phyloP scores from a whole-genome alignment of 306 rosid genomes.

The Vigna radiata region DNA sequence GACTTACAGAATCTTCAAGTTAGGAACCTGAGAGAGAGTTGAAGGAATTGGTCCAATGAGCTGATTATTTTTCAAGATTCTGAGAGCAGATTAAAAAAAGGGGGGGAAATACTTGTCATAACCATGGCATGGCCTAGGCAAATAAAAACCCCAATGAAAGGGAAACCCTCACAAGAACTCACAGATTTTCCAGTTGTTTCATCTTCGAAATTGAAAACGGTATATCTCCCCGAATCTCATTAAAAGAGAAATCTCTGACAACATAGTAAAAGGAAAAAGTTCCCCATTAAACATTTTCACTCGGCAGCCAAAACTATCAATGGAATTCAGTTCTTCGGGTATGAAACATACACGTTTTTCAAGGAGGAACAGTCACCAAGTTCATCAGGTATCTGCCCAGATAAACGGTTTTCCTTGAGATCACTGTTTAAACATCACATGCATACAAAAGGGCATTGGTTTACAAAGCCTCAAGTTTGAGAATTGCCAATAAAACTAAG shows the following conservation, averaged over 20 bases:
- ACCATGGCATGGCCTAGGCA: not conserved
- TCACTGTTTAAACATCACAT: slow-evolving; percentile 60
- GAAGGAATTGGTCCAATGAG: slow-evolving; percentile 85
- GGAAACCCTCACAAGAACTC: slow-evolving; percentile 43
- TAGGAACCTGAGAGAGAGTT: slow-evolving; percentile 85
- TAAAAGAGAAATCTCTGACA: slow-evolving; percentile 76
- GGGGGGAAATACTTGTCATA: not conserved
- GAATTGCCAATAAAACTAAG: not conserved
- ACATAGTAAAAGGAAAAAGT: not conserved
- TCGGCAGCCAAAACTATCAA: not conserved
- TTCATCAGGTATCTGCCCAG: slow-evolving; percentile 94
- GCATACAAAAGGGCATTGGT: not conserved
- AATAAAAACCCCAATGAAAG: not conserved
- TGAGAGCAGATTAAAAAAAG: slow-evolving; percentile 33
- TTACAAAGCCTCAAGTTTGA: not conserved
- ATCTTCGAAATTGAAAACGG: slow-evolving; percentile 84
- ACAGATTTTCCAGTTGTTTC: slow-evolving; percentile 76
- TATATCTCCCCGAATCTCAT: slow-evolving; percentile 77
- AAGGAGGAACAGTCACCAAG: slow-evolving; percentile 83
- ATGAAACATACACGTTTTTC: slow-evolving; percentile 58
- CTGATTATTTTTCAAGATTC: slow-evolving; percentile 72
- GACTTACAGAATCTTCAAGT: slow-evolving; percentile 81
- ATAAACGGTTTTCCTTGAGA: slow-evolving; percentile 65
- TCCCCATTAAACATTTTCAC: not conserved
- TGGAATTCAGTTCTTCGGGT: not conserved